Base-by-base conservation (phyloP, 805 yeast species). In the Lachancea meyersii region DNA sequence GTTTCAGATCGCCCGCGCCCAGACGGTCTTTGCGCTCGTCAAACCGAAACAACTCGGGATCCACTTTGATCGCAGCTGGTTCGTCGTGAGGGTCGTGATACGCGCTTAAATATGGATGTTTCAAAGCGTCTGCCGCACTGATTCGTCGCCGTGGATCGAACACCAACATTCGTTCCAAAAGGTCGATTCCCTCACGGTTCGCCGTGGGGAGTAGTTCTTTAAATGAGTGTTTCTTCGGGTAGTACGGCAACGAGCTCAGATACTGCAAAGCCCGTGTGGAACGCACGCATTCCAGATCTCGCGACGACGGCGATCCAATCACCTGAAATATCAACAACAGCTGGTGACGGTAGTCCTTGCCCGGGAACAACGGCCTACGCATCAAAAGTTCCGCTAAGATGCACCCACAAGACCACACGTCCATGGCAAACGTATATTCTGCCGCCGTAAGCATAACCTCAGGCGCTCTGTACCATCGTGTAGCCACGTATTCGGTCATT, bases 391-490 rank as follows among this genome's bases (percentile, higher is more conserved):
- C 97, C 0, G 96, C 97, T 43, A 91, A 69, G 30, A 91, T 91
- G 65, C 97, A 91, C 4, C 97, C 97, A 18, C 88, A 95, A 2
- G 95, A 83, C 97, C 97, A 91, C 24, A 91, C 79, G 64, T 91
- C 97, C 57, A 91, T 91, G 27, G 96, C 96, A 30, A 91, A 85
- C 20, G 96, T 85, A 67, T 91, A 91, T 55, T 84, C 86, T 49
- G 88, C 91, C 55, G 89, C 87, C 11, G 96, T 87, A 38, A 91
- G 73, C 97, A 91, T 91, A 60, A 91, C 88, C 56, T 91, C 97
- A 0, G 97, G 97, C 0, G 97, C 97, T 44, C 97, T 72, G 64
- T 91, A 91, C 97, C 97, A 91, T 51, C 97, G 71, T 3, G 97
- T 91, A 8, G 97, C 97, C 34, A 91, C 97, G 60, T 91, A 91